Evolutionary conservation across 1,284 basidiomycete genomes (phyloP).

Genomic region (Puccinia horiana): DNA sequence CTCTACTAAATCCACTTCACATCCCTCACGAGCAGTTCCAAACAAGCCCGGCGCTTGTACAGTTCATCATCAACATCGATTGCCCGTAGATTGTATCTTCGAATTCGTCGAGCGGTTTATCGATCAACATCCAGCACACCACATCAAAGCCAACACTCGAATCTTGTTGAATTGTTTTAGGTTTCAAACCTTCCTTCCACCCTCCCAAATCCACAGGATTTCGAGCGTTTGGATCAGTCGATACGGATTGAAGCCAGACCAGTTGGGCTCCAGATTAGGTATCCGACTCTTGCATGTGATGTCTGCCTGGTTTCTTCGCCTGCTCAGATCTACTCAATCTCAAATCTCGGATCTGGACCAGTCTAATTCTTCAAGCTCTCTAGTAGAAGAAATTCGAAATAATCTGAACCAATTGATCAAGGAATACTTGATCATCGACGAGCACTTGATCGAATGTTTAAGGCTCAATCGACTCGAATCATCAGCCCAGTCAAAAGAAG

Average conservation of each 20-base stretch:
- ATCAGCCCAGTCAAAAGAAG: background rate
- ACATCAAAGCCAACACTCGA: slow-evolving; percentile 13
- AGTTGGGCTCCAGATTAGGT: slow-evolving; percentile 21
- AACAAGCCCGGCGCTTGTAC: background rate
- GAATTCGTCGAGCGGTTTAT: slow-evolving; percentile 46
- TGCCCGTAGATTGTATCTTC: slow-evolving; percentile 21
- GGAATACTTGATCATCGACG: slow-evolving; percentile 2
- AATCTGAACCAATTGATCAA: slow-evolving; percentile 7
- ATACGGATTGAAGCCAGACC: slow-evolving; percentile 11
- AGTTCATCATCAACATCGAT: background rate
- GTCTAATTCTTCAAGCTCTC: background rate
- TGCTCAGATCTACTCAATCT: slow-evolving; percentile 4
- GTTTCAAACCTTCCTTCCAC: slow-evolving; percentile 29
- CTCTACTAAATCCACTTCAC: slow-evolving; percentile 11
- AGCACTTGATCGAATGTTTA: slow-evolving; percentile 13
- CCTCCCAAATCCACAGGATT: slow-evolving; percentile 5
- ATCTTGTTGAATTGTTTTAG: slow-evolving; percentile 45
- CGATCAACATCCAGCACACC: slow-evolving; percentile 14
- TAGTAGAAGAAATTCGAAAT: background rate
- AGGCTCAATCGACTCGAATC: background rate
- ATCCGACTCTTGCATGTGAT: slow-evolving; percentile 35
- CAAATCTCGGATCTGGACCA: background rate
- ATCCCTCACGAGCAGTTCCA: background rate
- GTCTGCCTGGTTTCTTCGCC: slow-evolving; percentile 22
- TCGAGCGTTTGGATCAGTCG: slow-evolving; percentile 4